Conservation (phyloP, 2,329 filamentous ascomycete genomes). For the Diplodia seriata region DNA sequence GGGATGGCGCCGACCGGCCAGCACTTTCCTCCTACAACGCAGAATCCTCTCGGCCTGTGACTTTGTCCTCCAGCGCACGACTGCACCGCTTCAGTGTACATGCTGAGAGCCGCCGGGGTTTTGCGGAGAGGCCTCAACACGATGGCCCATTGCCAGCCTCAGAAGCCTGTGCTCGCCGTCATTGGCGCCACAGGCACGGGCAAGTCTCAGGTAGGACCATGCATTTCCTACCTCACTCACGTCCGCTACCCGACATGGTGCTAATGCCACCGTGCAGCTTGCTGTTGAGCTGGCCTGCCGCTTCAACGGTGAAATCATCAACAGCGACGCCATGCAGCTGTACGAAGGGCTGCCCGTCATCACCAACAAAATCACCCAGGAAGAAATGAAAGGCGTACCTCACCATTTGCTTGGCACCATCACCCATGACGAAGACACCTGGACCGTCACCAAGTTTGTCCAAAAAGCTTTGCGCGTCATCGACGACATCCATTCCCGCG, state of each 20-base stretch:
- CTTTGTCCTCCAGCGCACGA: neutral
- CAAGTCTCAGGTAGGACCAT: constrained; percentile 76
- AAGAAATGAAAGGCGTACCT: constrained; percentile 79
- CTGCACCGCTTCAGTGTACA: constrained; percentile 1
- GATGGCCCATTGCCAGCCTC: constrained; percentile 34
- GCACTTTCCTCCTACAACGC: neutral
- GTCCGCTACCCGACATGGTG: neutral
- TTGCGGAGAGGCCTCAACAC: constrained; percentile 14
- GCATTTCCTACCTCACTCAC: neutral
- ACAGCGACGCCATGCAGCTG: constrained; percentile 97
- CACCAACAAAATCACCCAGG: constrained; percentile 84
- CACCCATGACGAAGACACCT: constrained; percentile 75
- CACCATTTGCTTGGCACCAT: constrained; percentile 89
- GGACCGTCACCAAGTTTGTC: constrained; percentile 82
- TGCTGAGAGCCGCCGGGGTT: constrained; percentile 14
- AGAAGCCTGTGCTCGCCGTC: constrained; percentile 74
- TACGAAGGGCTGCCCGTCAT: constrained; percentile 91
- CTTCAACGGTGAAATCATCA: constrained; percentile 93
- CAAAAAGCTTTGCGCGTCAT: constrained; percentile 73
- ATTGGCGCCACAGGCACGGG: constrained; percentile 92
- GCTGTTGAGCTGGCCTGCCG: constrained; percentile 84
- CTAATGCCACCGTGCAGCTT: constrained; percentile 66
- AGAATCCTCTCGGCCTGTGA: neutral
- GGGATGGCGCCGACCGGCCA: constrained; percentile 5
- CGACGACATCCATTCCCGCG: constrained; percentile 76